Conservation (phyloP, 306 rosid species). For the Potentilla sterilis region DNA sequence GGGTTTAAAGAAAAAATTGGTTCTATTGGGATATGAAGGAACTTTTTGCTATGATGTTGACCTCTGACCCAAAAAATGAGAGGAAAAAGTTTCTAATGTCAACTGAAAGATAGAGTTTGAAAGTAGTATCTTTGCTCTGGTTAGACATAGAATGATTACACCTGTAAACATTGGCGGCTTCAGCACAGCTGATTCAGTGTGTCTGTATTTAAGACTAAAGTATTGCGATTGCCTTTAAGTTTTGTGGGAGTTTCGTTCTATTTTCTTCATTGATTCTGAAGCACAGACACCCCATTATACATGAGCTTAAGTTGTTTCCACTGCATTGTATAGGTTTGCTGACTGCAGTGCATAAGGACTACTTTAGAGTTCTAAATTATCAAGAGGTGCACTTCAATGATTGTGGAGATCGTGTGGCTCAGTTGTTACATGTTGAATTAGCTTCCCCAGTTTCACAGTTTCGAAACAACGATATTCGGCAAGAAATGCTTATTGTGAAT, state of each 20-base stretch:
- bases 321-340: conserved; percentile 58
- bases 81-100: neutral
- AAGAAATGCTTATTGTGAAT: conserved; percentile 84
- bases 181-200: neutral
- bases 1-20: neutral
- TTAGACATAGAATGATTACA: neutral
- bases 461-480: conserved; percentile 41
- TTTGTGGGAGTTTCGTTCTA: neutral
- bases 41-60: neutral
- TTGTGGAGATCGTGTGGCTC: conserved; percentile 97
- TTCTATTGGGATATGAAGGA: neutral
- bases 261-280: conserved; percentile 1
- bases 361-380: conserved; percentile 54
- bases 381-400: conserved; percentile 68
- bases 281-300: neutral
- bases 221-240: too few species aligned
- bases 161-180: neutral
- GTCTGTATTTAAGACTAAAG: neutral
- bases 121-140: neutral
- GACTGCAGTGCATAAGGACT: conserved; percentile 71
- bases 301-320: conserved; percentile 17
- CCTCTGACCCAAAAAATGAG: neutral
- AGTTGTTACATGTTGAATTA: conserved; percentile 74
- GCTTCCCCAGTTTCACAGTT: conserved; percentile 41
- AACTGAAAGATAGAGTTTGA: neutral